Conservation (phyloP, 768 basidiomycete genomes). For the Lactifluus hygrophoroides region DNA sequence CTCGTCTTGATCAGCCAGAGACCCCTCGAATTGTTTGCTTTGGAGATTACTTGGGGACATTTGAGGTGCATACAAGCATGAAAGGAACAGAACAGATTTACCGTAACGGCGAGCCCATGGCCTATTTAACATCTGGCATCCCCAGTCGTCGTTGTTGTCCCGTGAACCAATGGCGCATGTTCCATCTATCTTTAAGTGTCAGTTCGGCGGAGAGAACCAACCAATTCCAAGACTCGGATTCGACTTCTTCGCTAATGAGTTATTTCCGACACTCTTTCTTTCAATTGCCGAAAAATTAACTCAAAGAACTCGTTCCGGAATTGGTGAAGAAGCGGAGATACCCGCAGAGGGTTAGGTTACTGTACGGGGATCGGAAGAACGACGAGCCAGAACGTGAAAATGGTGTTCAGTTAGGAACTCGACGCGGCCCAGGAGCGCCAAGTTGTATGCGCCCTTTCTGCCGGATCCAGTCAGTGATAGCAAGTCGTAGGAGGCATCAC, state of each 20-base stretch:
- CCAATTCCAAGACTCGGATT: neutral
- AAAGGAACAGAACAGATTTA: neutral
- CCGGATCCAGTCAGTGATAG: too few species aligned
- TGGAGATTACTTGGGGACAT: neutral
- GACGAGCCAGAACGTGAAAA: neutral
- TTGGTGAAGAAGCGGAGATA: too few species aligned
- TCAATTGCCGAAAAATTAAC: neutral
- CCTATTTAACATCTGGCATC: too few species aligned
- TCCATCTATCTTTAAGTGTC: too few species aligned
- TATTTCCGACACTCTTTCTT: neutral
- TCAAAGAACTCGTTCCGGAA: neutral
- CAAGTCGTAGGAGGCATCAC: too few species aligned
- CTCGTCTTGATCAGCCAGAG: neutral
- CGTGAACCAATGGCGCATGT: too few species aligned
- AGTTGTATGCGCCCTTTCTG: too few species aligned
- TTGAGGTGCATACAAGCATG: neutral
- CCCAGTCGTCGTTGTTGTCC: too few species aligned
- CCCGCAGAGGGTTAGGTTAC: too few species aligned
- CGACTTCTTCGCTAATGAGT: neutral
- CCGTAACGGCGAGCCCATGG: neutral
- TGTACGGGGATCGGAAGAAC: neutral
- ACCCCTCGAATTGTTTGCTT: neutral
- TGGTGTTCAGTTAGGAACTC: too few species aligned
- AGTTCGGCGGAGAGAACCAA: neutral
- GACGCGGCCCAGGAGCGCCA: too few species aligned